These are phyloP conservation scores for Heliamphora pulchella DNA, from an alignment of 179 eudicot genomes.

Conservation along the genomic window DNA sequence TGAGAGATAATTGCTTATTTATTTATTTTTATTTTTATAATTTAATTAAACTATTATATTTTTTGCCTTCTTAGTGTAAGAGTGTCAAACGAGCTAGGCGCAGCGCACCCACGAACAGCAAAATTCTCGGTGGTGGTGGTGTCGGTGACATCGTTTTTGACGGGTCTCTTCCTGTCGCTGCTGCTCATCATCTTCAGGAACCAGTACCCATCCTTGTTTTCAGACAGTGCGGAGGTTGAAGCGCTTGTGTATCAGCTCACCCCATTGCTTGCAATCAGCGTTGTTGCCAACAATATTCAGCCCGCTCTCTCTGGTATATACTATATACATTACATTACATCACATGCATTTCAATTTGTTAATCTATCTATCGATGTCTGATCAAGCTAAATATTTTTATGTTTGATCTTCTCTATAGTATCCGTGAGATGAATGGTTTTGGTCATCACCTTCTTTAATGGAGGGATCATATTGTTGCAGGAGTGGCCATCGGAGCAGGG, in stretches of 20 bases:
- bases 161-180: constrained; percentile 38
- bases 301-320: constrained; percentile 57
- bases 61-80: constrained; percentile 35
- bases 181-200: constrained; percentile 32
- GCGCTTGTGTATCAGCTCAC: constrained; percentile 48
- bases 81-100: constrained; percentile 73
- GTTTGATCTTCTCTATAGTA: not conserved
- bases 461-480: constrained; percentile 16
- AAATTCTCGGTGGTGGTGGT: constrained; percentile 51
- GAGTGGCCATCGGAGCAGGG: constrained; percentile 54
- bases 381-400: not conserved
- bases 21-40: too few relatives aligned
- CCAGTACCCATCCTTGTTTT: constrained; percentile 50
- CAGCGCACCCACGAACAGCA: constrained; percentile 59
- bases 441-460: not conserved
- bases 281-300: constrained; percentile 60
- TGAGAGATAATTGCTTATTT: too few relatives aligned
- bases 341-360: not conserved
- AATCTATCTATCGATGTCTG: too few relatives aligned
- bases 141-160: constrained; percentile 35
- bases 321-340: not conserved
- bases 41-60: too few relatives aligned
- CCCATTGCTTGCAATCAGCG: constrained; percentile 48
- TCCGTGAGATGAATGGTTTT: not conserved
- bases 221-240: constrained; percentile 45